phyloP scores from a whole-genome alignment of 2,329 filamentous ascomycete species.

The Diplodia seriata region DNA sequence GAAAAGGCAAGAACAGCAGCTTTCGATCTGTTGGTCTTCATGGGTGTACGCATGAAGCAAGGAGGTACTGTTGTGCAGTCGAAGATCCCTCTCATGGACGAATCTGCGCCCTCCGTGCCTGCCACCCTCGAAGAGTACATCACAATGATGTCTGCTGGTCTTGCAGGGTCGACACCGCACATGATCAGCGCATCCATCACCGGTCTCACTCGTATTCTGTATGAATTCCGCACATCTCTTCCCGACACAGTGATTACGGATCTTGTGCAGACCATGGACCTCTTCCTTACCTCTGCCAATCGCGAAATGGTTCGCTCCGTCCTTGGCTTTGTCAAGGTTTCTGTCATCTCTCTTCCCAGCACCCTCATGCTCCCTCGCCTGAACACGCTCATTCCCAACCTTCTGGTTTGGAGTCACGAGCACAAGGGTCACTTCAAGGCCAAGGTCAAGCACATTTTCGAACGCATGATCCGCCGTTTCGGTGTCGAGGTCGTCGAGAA shows the following conservation, averaged over 20 bases:
- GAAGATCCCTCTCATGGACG: slow-evolving; percentile 85
- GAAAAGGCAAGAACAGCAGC: slow-evolving; percentile 89
- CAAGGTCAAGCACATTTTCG: slow-evolving; percentile 97
- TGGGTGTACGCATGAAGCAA: slow-evolving; percentile 82
- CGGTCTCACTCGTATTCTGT: slow-evolving; percentile 89
- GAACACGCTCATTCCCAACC: slow-evolving; percentile 78
- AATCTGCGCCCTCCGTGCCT: slow-evolving; percentile 75
- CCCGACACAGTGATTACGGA: slow-evolving; percentile 75
- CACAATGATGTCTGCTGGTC: slow-evolving; percentile 96
- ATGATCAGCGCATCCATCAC: slow-evolving; percentile 99
- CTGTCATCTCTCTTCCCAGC: slow-evolving; percentile 82
- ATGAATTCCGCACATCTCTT: slow-evolving; percentile 80
- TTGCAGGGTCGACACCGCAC: slow-evolving; percentile 90
- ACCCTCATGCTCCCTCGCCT: slow-evolving; percentile 81
- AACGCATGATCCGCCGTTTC: slow-evolving; percentile 91
- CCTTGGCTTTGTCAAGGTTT: slow-evolving; percentile 95
- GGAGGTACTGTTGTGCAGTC: slow-evolving; percentile 81
- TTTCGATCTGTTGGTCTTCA: slow-evolving; percentile 86
- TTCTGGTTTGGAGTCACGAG: slow-evolving; percentile 96
- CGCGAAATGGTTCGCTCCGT: slow-evolving; percentile 95
- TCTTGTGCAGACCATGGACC: slow-evolving; percentile 90
- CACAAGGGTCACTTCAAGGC: slow-evolving; percentile 97
- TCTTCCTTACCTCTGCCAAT: slow-evolving; percentile 96
- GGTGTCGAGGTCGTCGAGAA: slow-evolving; percentile 81
- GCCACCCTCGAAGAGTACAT: slow-evolving; percentile 94